These are phyloP conservation scores for Apiospora kogelbergensis DNA, from an alignment of 2,329 filamentous ascomycete genomes.

Conservation along the genomic window DNA sequence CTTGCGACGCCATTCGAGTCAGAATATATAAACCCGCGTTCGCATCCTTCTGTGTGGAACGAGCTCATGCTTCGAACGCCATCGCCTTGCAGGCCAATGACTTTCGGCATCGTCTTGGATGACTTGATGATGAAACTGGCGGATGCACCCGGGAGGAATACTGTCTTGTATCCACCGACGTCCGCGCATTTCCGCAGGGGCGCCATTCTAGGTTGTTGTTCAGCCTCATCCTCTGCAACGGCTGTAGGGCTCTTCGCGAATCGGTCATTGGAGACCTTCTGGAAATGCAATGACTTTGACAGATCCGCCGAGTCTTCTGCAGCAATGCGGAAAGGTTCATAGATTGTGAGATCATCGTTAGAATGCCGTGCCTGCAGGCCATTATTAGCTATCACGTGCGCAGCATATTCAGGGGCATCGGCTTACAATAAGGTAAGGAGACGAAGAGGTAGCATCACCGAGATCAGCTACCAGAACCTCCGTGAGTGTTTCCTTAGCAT, in stretches of 20 bases:
- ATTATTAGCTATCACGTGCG: conserved; percentile 17
- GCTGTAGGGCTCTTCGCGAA: conserved; percentile 59
- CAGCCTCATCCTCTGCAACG: conserved; percentile 49
- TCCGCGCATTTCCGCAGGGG: conserved; percentile 61
- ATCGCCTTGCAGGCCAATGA: conserved; percentile 70
- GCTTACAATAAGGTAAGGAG: conserved; percentile 80
- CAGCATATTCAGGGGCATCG: conserved; percentile 11
- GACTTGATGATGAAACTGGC: conserved; percentile 83
- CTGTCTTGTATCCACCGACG: conserved; percentile 74
- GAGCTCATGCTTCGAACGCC: conserved; percentile 70
- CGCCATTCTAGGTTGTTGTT: conserved; percentile 45
- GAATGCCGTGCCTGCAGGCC: conserved; percentile 66
- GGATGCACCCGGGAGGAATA: conserved; percentile 79
- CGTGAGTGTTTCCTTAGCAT: conserved; percentile 69
- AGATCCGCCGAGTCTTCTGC: conserved; percentile 43
- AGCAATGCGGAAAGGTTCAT: conserved; percentile 69
- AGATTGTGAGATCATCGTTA: conserved; percentile 82
- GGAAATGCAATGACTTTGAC: conserved; percentile 65
- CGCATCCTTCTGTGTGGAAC: conserved; percentile 76
- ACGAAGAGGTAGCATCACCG: conserved; percentile 68
- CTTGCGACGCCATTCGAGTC: conserved; percentile 71
- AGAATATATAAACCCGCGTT: conserved; percentile 80
- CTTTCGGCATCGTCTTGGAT: conserved; percentile 71
- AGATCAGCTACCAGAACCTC: conserved; percentile 85
- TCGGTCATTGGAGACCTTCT: conserved; percentile 70